Percentiles rank a stretch among this genome's conserved stretches.
phyloP scores from a whole-genome alignment of 345 rosid species.

The Microthlaspi erraticum region DNA sequence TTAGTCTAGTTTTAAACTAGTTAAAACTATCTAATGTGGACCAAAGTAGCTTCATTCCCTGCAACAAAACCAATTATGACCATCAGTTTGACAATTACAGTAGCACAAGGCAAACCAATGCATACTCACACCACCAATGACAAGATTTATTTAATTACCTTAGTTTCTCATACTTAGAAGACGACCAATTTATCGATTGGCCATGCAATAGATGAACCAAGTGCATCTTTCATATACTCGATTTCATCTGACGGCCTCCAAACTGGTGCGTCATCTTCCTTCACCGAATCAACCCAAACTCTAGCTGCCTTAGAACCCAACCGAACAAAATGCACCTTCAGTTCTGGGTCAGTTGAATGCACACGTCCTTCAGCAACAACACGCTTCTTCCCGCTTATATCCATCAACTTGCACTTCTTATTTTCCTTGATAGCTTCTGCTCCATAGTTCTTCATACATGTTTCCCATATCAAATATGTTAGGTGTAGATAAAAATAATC shows the following conservation, averaged over 20 bases:
- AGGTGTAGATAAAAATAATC: background rate
- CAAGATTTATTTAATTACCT: too few species aligned
- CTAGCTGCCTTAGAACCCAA: background rate
- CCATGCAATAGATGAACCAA: slow-evolving; percentile 4
- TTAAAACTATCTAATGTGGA: too few species aligned
- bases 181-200: slow-evolving; percentile 1
- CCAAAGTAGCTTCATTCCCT: too few species aligned
- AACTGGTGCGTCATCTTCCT: background rate
- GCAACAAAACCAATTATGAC: too few species aligned
- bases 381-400: background rate
- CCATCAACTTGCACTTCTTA: background rate
- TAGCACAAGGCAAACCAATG: too few species aligned
- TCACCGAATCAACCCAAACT: background rate
- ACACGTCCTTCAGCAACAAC: background rate
- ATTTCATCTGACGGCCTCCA: background rate
- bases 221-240: too few species aligned
- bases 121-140: too few species aligned
- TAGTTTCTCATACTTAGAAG: background rate
- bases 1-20: too few species aligned
- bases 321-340: background rate
- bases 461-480: background rate
- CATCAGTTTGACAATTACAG: too few species aligned
- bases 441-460: background rate
- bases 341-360: background rate
- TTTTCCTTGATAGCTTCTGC: background rate